Evolutionary conservation across 75 land plant genomes (phyloP).

Genomic region (Isoetes taiwanensis): DNA sequence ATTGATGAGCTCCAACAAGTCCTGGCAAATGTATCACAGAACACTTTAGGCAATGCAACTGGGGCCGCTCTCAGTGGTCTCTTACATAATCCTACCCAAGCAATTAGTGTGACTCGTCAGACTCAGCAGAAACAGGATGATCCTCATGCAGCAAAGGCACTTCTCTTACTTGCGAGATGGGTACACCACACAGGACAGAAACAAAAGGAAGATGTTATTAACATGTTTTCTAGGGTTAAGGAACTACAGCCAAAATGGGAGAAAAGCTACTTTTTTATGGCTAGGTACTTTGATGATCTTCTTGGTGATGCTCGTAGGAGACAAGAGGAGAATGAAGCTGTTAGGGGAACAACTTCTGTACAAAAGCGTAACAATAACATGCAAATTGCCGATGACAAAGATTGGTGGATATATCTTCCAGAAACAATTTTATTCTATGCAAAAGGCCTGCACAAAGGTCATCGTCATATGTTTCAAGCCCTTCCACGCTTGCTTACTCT

Average conservation of each 20-base stretch:
- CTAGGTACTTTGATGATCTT: conserved; percentile 86
- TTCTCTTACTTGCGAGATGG: conserved; percentile 88
- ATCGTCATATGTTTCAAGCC: conserved; percentile 85
- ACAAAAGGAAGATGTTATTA: conserved; percentile 91
- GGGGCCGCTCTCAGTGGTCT: conserved; percentile 61
- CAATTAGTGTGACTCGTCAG: conserved; percentile 9
- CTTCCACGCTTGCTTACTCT: conserved; percentile 88
- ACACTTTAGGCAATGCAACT: conserved; percentile 53
- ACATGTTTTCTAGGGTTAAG: conserved; percentile 67
- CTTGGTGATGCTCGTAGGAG: conserved; percentile 83
- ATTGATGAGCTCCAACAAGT: conserved; percentile 84
- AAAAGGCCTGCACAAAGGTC: conserved; percentile 91
- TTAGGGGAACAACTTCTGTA: not conserved
- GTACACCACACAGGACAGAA: conserved; percentile 94
- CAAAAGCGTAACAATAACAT: conserved; percentile 9
- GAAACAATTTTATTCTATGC: conserved; percentile 88
- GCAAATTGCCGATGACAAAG: conserved; percentile 45
- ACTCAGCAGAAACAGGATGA: conserved; percentile 6
- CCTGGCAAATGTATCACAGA: conserved; percentile 56
- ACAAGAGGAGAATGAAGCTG: conserved; percentile 65
- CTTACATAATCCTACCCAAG: conserved; percentile 29
- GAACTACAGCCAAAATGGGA: conserved; percentile 92
- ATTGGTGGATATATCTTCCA: conserved; percentile 84
- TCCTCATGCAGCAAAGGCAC: conserved; percentile 58
- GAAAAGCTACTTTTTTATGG: conserved; percentile 84